Evolutionary conservation across 164 flowering plant genomes (phyloP).

Genomic region (Chloranthus sessilifolius): DNA sequence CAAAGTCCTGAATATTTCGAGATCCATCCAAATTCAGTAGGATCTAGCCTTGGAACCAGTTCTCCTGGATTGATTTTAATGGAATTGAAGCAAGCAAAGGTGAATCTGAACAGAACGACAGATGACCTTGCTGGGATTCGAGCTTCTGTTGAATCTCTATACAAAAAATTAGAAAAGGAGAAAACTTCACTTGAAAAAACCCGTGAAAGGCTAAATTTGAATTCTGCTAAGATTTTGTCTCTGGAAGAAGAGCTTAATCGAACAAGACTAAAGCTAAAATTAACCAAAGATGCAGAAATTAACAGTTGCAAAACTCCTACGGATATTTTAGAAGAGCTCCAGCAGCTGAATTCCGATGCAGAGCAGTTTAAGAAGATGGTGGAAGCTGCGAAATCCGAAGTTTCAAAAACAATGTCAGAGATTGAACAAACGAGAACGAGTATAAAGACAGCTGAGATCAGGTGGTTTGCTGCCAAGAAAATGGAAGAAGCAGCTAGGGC

Average conservation of each 20-base stretch:
- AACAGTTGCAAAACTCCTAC: conserved; percentile 27
- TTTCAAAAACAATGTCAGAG: conserved; percentile 51
- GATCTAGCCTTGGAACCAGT: conserved; percentile 25
- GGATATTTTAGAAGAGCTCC: conserved; percentile 52
- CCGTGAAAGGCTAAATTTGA: conserved; percentile 55
- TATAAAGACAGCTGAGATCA: conserved; percentile 69
- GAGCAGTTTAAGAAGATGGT: conserved; percentile 66
- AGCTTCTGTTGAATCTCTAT: conserved; percentile 60
- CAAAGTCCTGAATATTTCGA: conserved; percentile 21
- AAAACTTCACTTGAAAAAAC: conserved; percentile 62
- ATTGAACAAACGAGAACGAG: conserved; percentile 56
- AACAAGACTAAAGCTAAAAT: conserved; percentile 42
- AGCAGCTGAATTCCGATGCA: conserved; percentile 54
- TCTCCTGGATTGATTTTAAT: conserved; percentile 60
- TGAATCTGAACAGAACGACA: conserved; percentile 70
- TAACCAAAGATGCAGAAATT: conserved; percentile 33
- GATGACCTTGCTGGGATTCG: conserved; percentile 66
- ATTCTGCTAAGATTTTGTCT: conserved; percentile 52
- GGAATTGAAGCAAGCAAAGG: conserved; percentile 83
- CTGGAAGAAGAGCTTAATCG: conserved; percentile 64
- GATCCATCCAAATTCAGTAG: conserved; percentile 12
- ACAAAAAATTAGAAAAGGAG: conserved; percentile 70
- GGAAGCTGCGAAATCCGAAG: conserved; percentile 61
- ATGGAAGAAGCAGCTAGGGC: conserved; percentile 91
- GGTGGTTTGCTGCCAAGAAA: conserved; percentile 73